Evolutionary conservation across 805 yeast species (phyloP).

Genomic region (Saccharomycopsis sp.): DNA sequence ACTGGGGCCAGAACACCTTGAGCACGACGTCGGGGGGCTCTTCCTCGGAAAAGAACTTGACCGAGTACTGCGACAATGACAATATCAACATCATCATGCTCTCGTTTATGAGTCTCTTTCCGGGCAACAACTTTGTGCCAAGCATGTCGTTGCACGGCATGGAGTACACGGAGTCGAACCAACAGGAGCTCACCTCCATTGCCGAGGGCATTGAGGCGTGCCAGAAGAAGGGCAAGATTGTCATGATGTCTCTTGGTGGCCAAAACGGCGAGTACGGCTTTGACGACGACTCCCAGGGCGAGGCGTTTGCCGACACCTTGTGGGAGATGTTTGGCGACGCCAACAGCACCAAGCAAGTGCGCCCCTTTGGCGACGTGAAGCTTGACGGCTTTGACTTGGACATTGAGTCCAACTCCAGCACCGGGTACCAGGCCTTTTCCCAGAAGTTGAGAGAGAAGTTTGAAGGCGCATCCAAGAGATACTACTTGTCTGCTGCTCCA

Average conservation of each 20-base stretch:
- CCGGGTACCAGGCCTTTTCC: conserved; percentile 46
- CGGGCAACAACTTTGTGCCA: conserved; percentile 32
- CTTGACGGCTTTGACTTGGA: conserved; percentile 93
- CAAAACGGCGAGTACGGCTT: conserved; percentile 30
- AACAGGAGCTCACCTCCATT: conserved; percentile 39
- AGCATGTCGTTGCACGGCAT: conserved; percentile 30
- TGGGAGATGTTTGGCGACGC: conserved; percentile 52
- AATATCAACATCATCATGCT: conserved; percentile 65
- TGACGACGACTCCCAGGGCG: conserved; percentile 27
- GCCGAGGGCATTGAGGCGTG: conserved; percentile 67
- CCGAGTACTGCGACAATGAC: conserved; percentile 55
- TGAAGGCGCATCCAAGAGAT: conserved; percentile 30
- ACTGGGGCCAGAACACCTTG: conserved; percentile 76
- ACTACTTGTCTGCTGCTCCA: conserved; percentile 57
- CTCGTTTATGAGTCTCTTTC: conserved; percentile 61
- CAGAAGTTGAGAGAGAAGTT: conserved; percentile 26
- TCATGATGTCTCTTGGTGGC: conserved; percentile 59
- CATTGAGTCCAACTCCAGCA: conserved; percentile 47
- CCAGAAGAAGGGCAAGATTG: conserved; percentile 69
- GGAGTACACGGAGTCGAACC: conserved; percentile 43
- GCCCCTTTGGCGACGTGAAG: conserved; percentile 40
- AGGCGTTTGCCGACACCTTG: conserved; percentile 40
- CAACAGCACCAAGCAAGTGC: conserved; percentile 6
- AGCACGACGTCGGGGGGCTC: conserved; percentile 39
- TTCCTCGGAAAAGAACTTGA: conserved; percentile 29